These are phyloP conservation scores for Bryoerythrophyllum caledonicum DNA, from an alignment of 225 moss, liverwort and hornwort genomes.

Conservation along the genomic window DNA sequence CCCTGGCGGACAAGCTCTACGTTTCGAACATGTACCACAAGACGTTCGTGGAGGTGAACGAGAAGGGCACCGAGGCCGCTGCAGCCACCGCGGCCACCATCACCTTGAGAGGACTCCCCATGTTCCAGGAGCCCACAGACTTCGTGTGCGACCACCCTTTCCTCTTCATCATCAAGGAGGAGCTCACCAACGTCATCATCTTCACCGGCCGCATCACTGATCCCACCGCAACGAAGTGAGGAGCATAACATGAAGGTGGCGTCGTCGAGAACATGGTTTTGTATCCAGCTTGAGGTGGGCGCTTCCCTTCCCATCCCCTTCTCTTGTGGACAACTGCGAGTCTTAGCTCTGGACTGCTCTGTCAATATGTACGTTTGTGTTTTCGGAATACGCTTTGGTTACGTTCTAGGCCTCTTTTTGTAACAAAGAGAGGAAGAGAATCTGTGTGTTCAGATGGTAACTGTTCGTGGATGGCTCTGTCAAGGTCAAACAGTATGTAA, in stretches of 20 bases:
- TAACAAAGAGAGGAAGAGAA: neutral
- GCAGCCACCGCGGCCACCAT: constrained; percentile 54
- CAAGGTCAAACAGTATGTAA: neutral
- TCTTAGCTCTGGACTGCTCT: neutral
- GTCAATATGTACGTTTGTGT: constrained; percentile 6
- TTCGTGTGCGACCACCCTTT: constrained; percentile 97
- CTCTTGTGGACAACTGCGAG: neutral
- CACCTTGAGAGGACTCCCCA: constrained; percentile 45
- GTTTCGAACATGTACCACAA: constrained; percentile 82
- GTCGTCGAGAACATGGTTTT: neutral
- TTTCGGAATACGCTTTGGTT: constrained; percentile 12
- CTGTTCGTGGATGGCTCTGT: neutral
- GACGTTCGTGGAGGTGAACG: constrained; percentile 84
- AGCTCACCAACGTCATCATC: constrained; percentile 68
- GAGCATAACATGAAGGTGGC: constrained; percentile 21
- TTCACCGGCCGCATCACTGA: constrained; percentile 76
- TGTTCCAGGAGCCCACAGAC: constrained; percentile 50
- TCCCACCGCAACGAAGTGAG: constrained; percentile 47
- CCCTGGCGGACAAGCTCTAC: constrained; percentile 42
- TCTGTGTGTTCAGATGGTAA: neutral
- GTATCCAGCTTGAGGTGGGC: constrained; percentile 6
- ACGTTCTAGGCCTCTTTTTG: neutral
- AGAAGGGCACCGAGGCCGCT: constrained; percentile 79
- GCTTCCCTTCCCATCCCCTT: neutral
- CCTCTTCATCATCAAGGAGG: constrained; percentile 82